A percentile compares a stretch with the other conserved stretches of the same genome.
Evolutionary conservation across 169 alveolate species (phyloP).

Genomic region (Cyclospora cayetanensis): DNA sequence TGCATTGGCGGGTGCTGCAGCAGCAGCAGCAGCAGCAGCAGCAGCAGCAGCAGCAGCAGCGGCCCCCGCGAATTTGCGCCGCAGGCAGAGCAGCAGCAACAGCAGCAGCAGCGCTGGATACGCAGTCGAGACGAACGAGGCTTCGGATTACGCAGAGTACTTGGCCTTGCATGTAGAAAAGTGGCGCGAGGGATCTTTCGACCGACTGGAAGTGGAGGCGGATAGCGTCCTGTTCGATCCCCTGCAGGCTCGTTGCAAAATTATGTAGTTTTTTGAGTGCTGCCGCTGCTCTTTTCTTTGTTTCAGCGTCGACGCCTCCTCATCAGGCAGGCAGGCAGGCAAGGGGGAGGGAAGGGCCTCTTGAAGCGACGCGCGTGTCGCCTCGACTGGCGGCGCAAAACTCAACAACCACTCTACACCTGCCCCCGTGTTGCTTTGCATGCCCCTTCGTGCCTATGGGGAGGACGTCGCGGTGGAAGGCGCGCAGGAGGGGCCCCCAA

Average conservation of each 20-base stretch:
- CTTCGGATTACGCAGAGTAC: constrained; percentile 26
- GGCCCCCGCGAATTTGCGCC: constrained; percentile 1
- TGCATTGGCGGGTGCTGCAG: neutral
- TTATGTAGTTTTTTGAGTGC: neutral
- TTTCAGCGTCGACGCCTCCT: neutral
- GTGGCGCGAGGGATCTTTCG: constrained; percentile 31
- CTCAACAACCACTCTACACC: too few species aligned
- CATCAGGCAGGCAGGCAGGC: neutral
- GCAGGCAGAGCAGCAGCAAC: constrained; percentile 12
- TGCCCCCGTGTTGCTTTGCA: too few species aligned
- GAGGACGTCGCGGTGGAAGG: constrained; percentile 29
- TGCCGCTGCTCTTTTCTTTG: neutral
- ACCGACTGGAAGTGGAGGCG: neutral
- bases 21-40: too few species aligned
- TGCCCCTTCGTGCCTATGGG: too few species aligned
- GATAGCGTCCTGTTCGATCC: neutral
- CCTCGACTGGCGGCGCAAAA: too few species aligned
- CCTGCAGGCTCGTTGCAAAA: constrained; percentile 25
- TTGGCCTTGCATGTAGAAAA: constrained; percentile 7
- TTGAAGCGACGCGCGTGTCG: too few species aligned
- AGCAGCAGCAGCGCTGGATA: too few species aligned
- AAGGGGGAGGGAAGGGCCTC: neutral
- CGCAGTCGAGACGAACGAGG: neutral
- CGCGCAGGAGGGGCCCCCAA: constrained; percentile 1
- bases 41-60: constrained; percentile 39